phyloP scores from a whole-genome alignment of 2,329 filamentous ascomycete genomes.

The Hypomyces rosellus region DNA sequence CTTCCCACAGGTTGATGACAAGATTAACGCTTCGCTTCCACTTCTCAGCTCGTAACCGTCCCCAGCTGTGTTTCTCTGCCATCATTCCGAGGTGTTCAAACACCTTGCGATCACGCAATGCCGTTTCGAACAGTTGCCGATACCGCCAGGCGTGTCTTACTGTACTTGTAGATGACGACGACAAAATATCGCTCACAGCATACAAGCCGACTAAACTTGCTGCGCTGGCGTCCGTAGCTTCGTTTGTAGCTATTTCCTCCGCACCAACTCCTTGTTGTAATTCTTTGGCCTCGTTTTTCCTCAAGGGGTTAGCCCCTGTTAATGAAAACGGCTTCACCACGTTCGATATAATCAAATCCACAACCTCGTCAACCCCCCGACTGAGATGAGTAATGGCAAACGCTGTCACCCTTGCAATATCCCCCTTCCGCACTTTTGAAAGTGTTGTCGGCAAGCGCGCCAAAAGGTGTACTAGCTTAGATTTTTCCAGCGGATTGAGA shows the following conservation, averaged over 20 bases:
- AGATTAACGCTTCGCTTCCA: slow-evolving; percentile 72
- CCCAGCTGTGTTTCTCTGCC: slow-evolving; percentile 69
- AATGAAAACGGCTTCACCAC: slow-evolving; percentile 69
- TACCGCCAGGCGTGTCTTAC: slow-evolving; percentile 85
- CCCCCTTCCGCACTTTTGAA: slow-evolving; percentile 69
- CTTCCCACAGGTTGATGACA: slow-evolving; percentile 65
- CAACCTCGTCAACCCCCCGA: slow-evolving; percentile 80
- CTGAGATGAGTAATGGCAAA: slow-evolving; percentile 88
- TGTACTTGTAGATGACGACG: slow-evolving; percentile 67
- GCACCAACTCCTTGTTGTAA: slow-evolving; percentile 20
- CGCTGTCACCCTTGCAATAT: slow-evolving; percentile 76
- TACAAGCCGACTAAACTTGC: slow-evolving; percentile 78
- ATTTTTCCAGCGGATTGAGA: slow-evolving; percentile 75
- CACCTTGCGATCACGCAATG: slow-evolving; percentile 59
- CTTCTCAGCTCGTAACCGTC: slow-evolving; percentile 73
- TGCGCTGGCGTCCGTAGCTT: slow-evolving; percentile 56
- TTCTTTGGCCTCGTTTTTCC: slow-evolving; percentile 32
- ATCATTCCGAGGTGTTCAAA: slow-evolving; percentile 73
- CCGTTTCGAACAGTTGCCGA: slow-evolving; percentile 69
- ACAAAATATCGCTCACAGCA: slow-evolving; percentile 69
- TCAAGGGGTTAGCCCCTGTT: slow-evolving; percentile 61
- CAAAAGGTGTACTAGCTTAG: slow-evolving; percentile 78
- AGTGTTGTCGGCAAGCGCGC: slow-evolving; percentile 72
- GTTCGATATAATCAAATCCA: slow-evolving; percentile 81
- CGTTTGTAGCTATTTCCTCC: slow-evolving; percentile 34